These are phyloP conservation scores for Pyrenula aspistea DNA, from an alignment of 495 filamentous ascomycete species.

Conservation along the genomic window DNA sequence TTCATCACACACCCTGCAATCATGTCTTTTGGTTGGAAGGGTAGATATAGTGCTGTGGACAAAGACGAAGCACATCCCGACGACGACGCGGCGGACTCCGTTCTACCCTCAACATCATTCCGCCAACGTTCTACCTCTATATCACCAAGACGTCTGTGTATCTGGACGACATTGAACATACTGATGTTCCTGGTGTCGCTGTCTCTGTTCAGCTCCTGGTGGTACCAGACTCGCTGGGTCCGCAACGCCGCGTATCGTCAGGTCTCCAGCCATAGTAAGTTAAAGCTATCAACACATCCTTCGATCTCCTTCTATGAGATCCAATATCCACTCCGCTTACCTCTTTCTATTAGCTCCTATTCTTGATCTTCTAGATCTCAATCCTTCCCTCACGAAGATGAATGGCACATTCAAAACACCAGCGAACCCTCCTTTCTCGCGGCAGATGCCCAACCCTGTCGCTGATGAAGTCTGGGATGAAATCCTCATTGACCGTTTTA, in stretches of 20 bases:
- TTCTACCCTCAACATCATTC: background rate
- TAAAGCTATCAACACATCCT: background rate
- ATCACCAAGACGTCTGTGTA: background rate
- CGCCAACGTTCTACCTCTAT: background rate
- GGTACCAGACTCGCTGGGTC: background rate
- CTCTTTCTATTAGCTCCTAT: background rate
- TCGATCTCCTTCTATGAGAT: background rate
- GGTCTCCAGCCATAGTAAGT: background rate
- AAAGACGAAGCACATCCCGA: slow-evolving; percentile 1
- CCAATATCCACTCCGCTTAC: background rate
- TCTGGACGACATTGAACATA: background rate
- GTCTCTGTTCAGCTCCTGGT: background rate
- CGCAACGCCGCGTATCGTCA: background rate
- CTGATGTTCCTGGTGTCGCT: background rate
- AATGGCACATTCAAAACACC: background rate
- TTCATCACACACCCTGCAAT: background rate
- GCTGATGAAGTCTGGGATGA: background rate
- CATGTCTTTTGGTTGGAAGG: background rate
- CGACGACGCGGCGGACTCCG: slow-evolving; percentile 5
- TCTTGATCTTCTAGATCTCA: background rate
- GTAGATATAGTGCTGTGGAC: background rate
- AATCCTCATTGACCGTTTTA: background rate
- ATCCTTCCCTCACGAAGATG: background rate
- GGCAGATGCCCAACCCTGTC: background rate
- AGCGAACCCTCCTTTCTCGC: background rate